Conservation (phyloP, 805 yeast genomes). For the Maudiozyma barnettii region DNA sequence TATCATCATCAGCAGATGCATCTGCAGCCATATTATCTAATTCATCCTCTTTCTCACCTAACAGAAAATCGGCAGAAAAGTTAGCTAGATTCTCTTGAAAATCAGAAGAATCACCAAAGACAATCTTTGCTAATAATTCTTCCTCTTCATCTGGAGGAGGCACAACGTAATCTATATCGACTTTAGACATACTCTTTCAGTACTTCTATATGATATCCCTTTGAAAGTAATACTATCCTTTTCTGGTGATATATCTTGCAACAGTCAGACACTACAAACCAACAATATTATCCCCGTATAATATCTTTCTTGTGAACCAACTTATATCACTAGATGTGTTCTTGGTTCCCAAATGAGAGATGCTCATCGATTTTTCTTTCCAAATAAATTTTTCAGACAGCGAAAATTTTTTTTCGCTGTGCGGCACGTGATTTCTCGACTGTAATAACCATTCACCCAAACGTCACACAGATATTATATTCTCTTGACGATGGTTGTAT, state of each 20-base stretch:
- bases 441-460: too few relatives aligned
- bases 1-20: slow-evolving; percentile 16
- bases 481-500: too few relatives aligned
- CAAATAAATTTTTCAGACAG: not conserved
- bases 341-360: slow-evolving; percentile 1
- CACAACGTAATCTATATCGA: slow-evolving; percentile 8
- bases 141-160: slow-evolving; percentile 86
- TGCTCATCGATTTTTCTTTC: too few relatives aligned
- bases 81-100: slow-evolving; percentile 49
- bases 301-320: not conserved
- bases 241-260: too few relatives aligned
- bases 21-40: slow-evolving; percentile 7
- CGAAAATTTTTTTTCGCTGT: not conserved
- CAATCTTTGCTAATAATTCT: slow-evolving; percentile 63
- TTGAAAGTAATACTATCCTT: too few relatives aligned
- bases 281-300: too few relatives aligned
- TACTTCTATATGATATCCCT: too few relatives aligned
- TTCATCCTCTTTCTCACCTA: slow-evolving; percentile 32
- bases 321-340: slow-evolving; percentile 17
- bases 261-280: too few relatives aligned
- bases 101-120: slow-evolving; percentile 72
- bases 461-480: too few relatives aligned
- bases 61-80: slow-evolving; percentile 38
- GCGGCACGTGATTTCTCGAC: not conserved
- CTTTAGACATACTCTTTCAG: not conserved